Evolutionary conservation across 2,329 filamentous ascomycete species (phyloP).

Genomic region (Cercospora sp.): DNA sequence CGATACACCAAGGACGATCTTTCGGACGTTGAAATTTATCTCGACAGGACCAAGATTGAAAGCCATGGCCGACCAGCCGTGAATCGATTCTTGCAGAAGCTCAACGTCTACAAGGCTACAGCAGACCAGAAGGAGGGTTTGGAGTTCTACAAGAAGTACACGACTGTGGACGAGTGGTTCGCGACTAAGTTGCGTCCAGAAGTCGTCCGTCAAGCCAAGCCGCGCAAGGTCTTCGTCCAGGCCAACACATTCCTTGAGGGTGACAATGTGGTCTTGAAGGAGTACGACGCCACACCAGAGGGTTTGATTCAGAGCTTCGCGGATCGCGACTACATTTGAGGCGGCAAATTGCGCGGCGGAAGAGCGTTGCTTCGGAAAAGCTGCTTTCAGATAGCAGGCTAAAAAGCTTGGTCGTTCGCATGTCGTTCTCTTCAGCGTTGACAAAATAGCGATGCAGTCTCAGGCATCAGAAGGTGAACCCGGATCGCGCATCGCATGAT

Average conservation of each 20-base stretch:
- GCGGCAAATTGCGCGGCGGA: not conserved
- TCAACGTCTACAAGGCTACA: constrained; percentile 90
- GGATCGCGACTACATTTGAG: constrained; percentile 41
- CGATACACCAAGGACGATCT: constrained; percentile 68
- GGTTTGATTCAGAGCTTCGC: constrained; percentile 78
- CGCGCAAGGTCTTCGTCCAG: constrained; percentile 90
- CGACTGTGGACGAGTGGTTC: constrained; percentile 81
- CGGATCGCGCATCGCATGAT: not conserved
- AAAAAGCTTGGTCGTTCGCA: not conserved
- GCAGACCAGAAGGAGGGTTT: constrained; percentile 78
- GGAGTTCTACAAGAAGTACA: constrained; percentile 80
- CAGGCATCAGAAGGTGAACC: not conserved
- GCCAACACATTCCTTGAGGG: constrained; percentile 74
- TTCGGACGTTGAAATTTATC: constrained; percentile 75
- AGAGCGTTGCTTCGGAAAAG: not conserved
- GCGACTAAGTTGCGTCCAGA: constrained; percentile 74
- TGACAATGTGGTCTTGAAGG: constrained; percentile 73
- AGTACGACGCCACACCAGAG: constrained; percentile 78
- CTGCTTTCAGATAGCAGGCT: not conserved
- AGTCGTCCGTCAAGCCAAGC: constrained; percentile 74
- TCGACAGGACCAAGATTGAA: constrained; percentile 85
- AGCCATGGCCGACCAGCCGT: constrained; percentile 80
- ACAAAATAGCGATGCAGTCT: not conserved
- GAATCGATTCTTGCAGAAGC: constrained; percentile 81
- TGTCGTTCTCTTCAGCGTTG: not conserved